Base-by-base conservation (phyloP, 495 filamentous ascomycete genomes). In the Parathielavia appendiculata region DNA sequence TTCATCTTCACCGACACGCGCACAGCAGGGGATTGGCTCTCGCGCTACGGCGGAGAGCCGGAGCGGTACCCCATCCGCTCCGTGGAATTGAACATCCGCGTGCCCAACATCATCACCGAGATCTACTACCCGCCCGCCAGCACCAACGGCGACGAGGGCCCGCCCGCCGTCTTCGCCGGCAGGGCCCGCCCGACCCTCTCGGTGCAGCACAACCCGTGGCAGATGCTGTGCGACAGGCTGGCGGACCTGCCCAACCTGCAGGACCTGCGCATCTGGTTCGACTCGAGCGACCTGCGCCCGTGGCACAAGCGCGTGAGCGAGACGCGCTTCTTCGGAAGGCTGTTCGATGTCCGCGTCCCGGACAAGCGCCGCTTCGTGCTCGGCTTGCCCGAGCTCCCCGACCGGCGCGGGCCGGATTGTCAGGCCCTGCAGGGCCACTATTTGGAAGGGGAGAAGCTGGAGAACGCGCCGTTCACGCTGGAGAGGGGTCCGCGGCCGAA, bases 1-100 rank as follows among this genome's bases (percentile, higher is more conserved):
- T 66, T 69, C 50, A 41, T 66, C 57, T 66, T 71, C 56, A 72
- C 63, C 56, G 61, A 68, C 59, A 56, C 64, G 17, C 0, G 26
- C 39, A 19, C 56, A 0, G 66, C 66, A 4, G 54, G 46, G 19
- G 45, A 32, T 7, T 72, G 64, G 47, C 61, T 70, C 34, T 34
- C 44, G 23, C 45, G 17, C 52, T 66, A 63, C 44, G 11, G 13
- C 48, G 4, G 7, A 26, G 23, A 45, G 20, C 32, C 34, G 16
- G 22, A 39, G 0, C 47, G 22, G 43, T 41, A 32, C 40, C 50
- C 59, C 9, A 19, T 68, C 23, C 65, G 59, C 13, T 60, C 45
- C 16, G 3, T 70, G 0, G 68, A 70, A 19, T 6, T 70, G 1
- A 62, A 45, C 59, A 55, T 70, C 43, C 63, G 57, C 43, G 30